Evolutionary conservation across 208 protist species (phyloP), one percentile per base, ranked within the genome.

Genomic region (Trypanosoma rangeli): DNA sequence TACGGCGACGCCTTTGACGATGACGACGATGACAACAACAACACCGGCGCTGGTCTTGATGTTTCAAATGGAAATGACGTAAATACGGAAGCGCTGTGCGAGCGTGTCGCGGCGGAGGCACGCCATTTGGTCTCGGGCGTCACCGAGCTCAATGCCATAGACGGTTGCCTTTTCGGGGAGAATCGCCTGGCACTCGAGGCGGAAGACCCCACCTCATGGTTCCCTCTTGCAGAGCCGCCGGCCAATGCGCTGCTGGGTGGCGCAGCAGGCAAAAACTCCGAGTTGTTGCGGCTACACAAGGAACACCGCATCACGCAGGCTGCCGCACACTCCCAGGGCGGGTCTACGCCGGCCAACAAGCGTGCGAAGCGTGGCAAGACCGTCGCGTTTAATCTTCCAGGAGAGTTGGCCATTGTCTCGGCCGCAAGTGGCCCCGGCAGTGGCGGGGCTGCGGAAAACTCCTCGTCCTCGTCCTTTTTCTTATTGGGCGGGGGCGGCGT

Each of bases 131-230:
- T 91, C 31, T 83, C 80, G 5, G 91, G 88, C 22, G 72, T 71
- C 13, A 64, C 77, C 10, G 87, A 90, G 65, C 65, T 96, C 67
- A 79, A 90, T 60, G 74, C 78, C 35, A 78, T 90, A 67, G 89
- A 93, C 56, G 66, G 68, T 7, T 59, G 56, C 39, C 74, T 86
- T 16, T 84, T 89, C 52, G 70, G 71, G n/a, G 65, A 72, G 28
- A 76, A 79, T 46, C 86, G 85, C 54, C 79, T 94, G 37, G 88
- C 87, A 7, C 79, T 96, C 18, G 88, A 92, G 75, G 88, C 85
- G 15, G 91, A 94, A 29, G 80, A 93, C 68, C 86, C 84, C 20
- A 70, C 74, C 0, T 73, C 69, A 56, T 94, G 91, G 89, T 93
- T 85, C 69, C 89, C 83, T 22, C 74, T 94, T 35, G 67, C 73